A percentile compares a stretch with the other conserved stretches of the same genome.
Evolutionary conservation across 1,139 yeast genomes (phyloP).

Genomic region (Candida frijolesensis): DNA sequence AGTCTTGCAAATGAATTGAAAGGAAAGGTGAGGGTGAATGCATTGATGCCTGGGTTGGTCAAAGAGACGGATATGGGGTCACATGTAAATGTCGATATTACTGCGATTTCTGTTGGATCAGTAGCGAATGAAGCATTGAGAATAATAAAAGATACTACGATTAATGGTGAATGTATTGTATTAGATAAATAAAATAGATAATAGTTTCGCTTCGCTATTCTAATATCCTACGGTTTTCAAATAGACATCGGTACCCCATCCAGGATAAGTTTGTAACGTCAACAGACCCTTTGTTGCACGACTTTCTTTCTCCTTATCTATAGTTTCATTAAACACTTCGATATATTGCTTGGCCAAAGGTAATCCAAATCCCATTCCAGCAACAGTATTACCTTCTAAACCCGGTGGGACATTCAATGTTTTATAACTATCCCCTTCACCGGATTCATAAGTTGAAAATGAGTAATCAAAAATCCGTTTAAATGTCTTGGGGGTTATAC

Average conservation of each 20-base stretch:
- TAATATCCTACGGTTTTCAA: slow-evolving; percentile 26
- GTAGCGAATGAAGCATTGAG: slow-evolving; percentile 33
- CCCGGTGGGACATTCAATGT: slow-evolving; percentile 75
- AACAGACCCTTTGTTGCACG: slow-evolving; percentile 55
- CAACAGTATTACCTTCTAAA: slow-evolving; percentile 68
- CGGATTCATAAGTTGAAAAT: slow-evolving; percentile 70
- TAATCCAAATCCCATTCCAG: slow-evolving; percentile 96
- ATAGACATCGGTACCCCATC: slow-evolving; percentile 71
- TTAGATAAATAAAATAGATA: slow-evolving; percentile 8
- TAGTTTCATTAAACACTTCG: slow-evolving; percentile 45
- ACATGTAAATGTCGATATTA: slow-evolving; percentile 19
- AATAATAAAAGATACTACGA: slow-evolving; percentile 29
- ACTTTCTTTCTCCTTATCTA: slow-evolving; percentile 17
- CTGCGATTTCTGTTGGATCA: slow-evolving; percentile 19
- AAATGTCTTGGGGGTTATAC: slow-evolving; percentile 69
- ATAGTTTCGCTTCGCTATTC: no score
- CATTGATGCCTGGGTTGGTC: slow-evolving; percentile 74
- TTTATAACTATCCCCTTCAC: slow-evolving; percentile 59
- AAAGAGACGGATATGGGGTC: slow-evolving; percentile 72
- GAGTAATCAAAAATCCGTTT: slow-evolving; percentile 80
- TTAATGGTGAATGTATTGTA: slow-evolving; percentile 43
- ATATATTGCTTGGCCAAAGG: slow-evolving; percentile 70
- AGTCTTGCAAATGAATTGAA: slow-evolving; percentile 66
- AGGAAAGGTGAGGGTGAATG: slow-evolving; percentile 56
- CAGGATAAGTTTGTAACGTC: slow-evolving; percentile 76